These are phyloP conservation scores for Barbatosphaeria neglecta DNA, from an alignment of 495 filamentous ascomycete species.

Conservation along the genomic window DNA sequence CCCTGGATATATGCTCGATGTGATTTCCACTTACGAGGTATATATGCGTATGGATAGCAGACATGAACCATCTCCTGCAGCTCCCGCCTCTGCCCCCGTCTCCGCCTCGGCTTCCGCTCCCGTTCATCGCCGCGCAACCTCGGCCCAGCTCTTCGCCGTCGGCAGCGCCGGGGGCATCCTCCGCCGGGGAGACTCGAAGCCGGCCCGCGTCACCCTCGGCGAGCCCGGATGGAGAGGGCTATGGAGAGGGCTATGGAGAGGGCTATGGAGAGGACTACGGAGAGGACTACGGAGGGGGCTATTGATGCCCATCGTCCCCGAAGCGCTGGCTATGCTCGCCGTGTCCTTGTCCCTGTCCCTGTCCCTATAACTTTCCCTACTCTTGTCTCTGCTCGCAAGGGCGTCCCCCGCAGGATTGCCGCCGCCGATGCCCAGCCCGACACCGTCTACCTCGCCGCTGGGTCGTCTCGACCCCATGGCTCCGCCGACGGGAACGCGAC, in stretches of 20 bases:
- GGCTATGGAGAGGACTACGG: too few relatives aligned
- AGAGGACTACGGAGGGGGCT: conserved; percentile 9
- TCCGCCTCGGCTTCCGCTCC: too few relatives aligned
- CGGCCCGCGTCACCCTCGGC: conserved; percentile 7
- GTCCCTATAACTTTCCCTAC: neutral
- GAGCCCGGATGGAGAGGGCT: conserved; percentile 12
- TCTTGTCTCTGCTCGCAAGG: conserved; percentile 2
- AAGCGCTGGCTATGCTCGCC: conserved; percentile 9
- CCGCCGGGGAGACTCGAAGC: conserved; percentile 1
- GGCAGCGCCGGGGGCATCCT: conserved; percentile 13
- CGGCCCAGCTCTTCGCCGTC: conserved; percentile 22
- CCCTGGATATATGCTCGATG: too few relatives aligned
- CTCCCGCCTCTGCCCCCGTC: neutral
- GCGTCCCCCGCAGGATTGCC: neutral
- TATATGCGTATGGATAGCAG: neutral
- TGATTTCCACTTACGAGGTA: too few relatives aligned
- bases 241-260: too few relatives aligned
- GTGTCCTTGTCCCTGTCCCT: conserved; percentile 1
- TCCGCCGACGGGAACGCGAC: neutral
- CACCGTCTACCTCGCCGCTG: neutral
- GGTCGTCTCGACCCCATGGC: neutral
- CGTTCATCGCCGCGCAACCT: conserved; percentile 13
- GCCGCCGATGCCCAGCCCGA: conserved; percentile 5
- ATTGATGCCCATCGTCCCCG: neutral
- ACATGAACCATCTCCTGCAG: neutral